A percentile compares a stretch with the other conserved stretches of the same genome.
These are phyloP conservation scores for Flaveria brownii DNA, from an alignment of 129 eudicot genomes.

Conservation along the genomic window DNA sequence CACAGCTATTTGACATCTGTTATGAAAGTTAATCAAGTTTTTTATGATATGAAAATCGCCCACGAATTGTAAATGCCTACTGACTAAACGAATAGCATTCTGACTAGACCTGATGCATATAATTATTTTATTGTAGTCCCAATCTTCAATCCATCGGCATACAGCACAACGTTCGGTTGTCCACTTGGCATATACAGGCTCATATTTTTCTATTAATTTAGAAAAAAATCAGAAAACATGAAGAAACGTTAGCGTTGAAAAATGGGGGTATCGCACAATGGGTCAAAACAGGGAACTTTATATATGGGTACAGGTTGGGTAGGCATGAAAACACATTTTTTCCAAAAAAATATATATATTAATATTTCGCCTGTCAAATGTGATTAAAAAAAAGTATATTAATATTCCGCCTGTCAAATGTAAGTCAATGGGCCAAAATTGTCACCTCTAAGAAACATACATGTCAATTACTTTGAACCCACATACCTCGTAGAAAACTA, in stretches of 20 bases:
- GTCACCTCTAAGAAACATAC: background rate
- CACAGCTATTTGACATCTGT: conserved; percentile 98
- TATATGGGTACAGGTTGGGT: background rate
- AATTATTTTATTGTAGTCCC: conserved; percentile 97
- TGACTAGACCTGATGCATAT: conserved; percentile 77
- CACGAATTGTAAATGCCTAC: conserved; percentile 6
- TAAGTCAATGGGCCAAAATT: background rate
- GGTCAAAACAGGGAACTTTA: background rate
- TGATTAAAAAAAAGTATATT: background rate
- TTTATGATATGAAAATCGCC: conserved; percentile 2
- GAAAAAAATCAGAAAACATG: conserved; percentile 16
- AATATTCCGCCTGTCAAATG: background rate
- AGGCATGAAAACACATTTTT: background rate
- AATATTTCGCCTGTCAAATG: background rate
- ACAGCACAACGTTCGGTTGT: conserved; percentile 99
- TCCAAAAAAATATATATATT: background rate
- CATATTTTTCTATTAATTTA: conserved; percentile 63
- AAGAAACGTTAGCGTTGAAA: background rate
- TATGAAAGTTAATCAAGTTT: background rate
- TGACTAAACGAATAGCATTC: background rate
- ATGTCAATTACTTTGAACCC: background rate
- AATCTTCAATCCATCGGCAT: conserved; percentile 98
- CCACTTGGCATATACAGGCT: conserved; percentile 91
- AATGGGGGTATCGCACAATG: background rate
- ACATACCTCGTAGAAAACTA: conserved; percentile 73